Evolutionary conservation across 2,329 filamentous ascomycete genomes (phyloP), one percentile per base, ranked within the genome.

Genomic region (Chalaropsis thielavioides): DNA sequence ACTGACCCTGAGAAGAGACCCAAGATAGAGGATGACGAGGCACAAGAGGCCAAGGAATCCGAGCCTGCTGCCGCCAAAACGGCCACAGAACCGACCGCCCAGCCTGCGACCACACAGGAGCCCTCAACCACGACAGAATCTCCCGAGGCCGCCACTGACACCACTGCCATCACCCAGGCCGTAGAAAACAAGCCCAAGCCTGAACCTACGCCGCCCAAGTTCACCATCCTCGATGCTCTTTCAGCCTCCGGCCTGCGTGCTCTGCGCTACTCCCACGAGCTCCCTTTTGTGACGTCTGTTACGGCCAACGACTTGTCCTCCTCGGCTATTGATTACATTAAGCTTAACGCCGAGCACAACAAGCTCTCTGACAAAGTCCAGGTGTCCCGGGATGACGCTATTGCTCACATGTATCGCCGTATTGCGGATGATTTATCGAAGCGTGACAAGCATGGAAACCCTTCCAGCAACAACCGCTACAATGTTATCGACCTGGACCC

Each of bases 401-500:
- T 94, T 59, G 85, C 84, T 3, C 90, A 95, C 75, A 97, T 99
- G 92, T 96, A 97, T 74, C 81, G 81, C 68, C 77, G 83, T 63
- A 79, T 88, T 58, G 81, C 84, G 6, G 75, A 80, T 44, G 79
- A 81, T 64, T 72, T 81, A 43, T 74, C 80, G 56, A 72, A 76
- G 64, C 69, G 74, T 56, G 74, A 78, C 67, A 71, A 76, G 66
- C 70, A 72, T 24, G 73, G 76, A 67, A 75, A 75, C 62, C 73
- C 75, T 1, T 71, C 72, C 58, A 76, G 73, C 62, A 72, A 74
- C 40, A 76, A 77, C 68, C 80, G 84, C 71, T 99, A 95, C 73
- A 90, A 97, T 74, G 92, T 96, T 24, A 94, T 99, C 68, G 94
- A 99, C 73, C 81, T 99, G 38, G 94, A 99, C 73, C 94, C 94